Conservation (phyloP, 495 filamentous ascomycete genomes). For the Talaromyces thailandensis region DNA sequence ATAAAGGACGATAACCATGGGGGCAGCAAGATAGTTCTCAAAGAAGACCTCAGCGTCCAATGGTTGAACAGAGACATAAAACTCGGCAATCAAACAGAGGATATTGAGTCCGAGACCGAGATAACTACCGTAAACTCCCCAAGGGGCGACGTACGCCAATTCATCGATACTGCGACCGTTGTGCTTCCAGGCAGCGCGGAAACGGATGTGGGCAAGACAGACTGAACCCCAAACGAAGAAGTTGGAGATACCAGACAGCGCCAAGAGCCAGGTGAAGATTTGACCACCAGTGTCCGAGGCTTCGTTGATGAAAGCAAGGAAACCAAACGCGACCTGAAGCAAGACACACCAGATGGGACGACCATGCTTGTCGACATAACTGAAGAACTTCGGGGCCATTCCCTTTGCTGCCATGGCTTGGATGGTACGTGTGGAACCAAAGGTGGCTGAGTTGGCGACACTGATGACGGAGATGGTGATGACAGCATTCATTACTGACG, state of each 20-base stretch:
- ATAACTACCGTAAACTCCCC: conserved; percentile 60
- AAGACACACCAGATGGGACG: conserved; percentile 46
- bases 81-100: conserved; percentile 55
- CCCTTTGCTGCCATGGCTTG: conserved; percentile 47
- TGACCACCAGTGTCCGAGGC: conserved; percentile 21
- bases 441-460: conserved; percentile 57
- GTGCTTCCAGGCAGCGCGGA: conserved; percentile 49
- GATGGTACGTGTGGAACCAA: conserved; percentile 53
- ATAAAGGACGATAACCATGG: conserved; percentile 42
- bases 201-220: conserved; percentile 65
- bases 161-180: conserved; percentile 56
- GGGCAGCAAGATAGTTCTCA: conserved; percentile 49
- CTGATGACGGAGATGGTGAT: conserved; percentile 61
- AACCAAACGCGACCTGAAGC: conserved; percentile 44
- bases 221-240: conserved; percentile 69
- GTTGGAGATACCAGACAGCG: conserved; percentile 54
- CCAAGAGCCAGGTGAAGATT: conserved; percentile 56
- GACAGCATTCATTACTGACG: conserved; percentile 66
- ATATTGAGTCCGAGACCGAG: conserved; percentile 52
- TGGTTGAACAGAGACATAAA: conserved; percentile 35
- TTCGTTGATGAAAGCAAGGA: conserved; percentile 46
- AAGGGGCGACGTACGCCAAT: conserved; percentile 57
- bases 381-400: conserved; percentile 49
- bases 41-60: conserved; percentile 50
- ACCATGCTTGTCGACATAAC: conserved; percentile 49